A percentile compares a stretch with the other conserved stretches of the same genome.
These are phyloP conservation scores for Peribolospora kevripleyi DNA, from an alignment of 768 basidiomycete species.

Conservation along the genomic window DNA sequence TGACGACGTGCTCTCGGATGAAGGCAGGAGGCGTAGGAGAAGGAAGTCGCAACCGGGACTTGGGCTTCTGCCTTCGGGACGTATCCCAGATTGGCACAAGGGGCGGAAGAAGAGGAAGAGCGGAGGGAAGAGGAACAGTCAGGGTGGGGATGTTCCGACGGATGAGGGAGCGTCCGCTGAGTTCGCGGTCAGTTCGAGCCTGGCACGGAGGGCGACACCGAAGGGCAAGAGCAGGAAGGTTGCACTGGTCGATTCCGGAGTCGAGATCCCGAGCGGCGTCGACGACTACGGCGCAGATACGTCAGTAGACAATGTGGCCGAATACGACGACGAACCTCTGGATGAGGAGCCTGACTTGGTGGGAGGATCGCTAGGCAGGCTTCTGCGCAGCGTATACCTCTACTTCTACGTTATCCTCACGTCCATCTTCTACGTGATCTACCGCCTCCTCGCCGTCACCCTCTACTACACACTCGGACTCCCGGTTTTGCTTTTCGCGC, in stretches of 20 bases:
- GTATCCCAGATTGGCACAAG: conserved; percentile 1
- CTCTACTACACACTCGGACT: too few species aligned
- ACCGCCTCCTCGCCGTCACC: too few species aligned
- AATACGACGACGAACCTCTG: background rate
- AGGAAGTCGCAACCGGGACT: conserved; percentile 7
- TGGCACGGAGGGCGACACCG: background rate
- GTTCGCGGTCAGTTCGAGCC: background rate
- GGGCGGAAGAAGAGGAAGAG: conserved; percentile 4
- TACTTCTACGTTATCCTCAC: too few species aligned
- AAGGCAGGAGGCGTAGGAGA: conserved; percentile 1
- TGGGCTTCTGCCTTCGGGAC: conserved; percentile 6
- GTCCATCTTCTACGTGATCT: too few species aligned
- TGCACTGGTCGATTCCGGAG: background rate
- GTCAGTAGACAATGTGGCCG: background rate
- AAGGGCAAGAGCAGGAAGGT: background rate
- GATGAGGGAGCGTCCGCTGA: background rate
- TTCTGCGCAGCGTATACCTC: background rate
- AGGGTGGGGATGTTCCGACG: background rate
- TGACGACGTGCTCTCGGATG: background rate
- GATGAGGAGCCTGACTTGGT: too few species aligned
- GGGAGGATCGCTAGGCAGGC: background rate
- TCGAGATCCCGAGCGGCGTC: conserved; percentile 1
- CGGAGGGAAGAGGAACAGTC: background rate
- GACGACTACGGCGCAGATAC: conserved; percentile 1
- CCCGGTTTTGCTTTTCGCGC: background rate